Conservation (phyloP, 108 stramenopile species). For the Skeletonema tropicum region DNA sequence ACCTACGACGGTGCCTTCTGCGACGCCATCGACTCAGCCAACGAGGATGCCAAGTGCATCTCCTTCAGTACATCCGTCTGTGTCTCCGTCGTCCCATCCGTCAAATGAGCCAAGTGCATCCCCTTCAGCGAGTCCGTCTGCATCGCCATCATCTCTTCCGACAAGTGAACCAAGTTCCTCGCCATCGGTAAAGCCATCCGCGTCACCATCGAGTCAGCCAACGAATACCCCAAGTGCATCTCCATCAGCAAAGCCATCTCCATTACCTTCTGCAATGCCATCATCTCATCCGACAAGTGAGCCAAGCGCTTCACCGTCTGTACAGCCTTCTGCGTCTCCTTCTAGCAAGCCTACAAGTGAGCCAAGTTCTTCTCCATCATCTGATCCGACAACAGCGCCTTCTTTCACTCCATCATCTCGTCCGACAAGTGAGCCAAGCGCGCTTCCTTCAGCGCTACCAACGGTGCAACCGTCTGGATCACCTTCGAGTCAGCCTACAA, state of each 20-base stretch:
- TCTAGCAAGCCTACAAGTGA: not conserved
- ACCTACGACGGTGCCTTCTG: not conserved
- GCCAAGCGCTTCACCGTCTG: not conserved
- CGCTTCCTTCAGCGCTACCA: not conserved
- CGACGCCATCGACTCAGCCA: not conserved
- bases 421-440: not conserved
- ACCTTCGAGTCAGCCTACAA: not conserved
- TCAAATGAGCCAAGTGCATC: no score
- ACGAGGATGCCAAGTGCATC: not conserved
- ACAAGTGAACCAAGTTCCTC: not conserved
- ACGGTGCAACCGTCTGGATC: not conserved
- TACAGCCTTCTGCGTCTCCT: not conserved
- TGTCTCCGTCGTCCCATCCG: not conserved
- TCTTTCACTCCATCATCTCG: not conserved
- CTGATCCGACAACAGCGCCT: not conserved
- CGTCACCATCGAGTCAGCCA: not conserved
- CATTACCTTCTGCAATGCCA: not conserved
- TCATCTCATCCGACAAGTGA: not conserved
- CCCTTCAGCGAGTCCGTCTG: not conserved
- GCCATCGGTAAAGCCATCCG: not conserved
- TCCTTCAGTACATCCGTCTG: not conserved
- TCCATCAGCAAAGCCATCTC: not conserved
- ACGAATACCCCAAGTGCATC: not conserved
- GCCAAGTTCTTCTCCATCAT: no score
- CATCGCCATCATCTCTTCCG: not conserved